Evolutionary conservation across 495 filamentous ascomycete genomes (phyloP), one percentile per base, ranked within the genome.

Genomic region (Articulospora tetracladia): DNA sequence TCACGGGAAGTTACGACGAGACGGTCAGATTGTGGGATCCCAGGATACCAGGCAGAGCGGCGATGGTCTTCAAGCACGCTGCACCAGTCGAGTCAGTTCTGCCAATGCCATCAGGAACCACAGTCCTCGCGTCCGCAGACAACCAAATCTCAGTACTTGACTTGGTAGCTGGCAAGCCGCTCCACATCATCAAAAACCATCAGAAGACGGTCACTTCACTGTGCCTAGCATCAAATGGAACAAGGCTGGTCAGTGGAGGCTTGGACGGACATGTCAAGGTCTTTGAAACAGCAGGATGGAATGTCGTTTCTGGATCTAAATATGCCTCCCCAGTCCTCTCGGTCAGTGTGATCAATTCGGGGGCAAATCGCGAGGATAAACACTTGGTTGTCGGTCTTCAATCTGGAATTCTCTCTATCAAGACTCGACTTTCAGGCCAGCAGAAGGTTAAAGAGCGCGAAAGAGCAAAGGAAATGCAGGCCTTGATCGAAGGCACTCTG

Each of bases 251-350:
- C 59, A 90, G 83, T 69, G 95, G 91, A 70, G 88, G 85, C 17
- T 77, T 99, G 30, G 94, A 99, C 72, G 95, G 95, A 15, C 94
- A 97, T 69, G 82, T 99, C 73, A 99, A 99, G 76, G 82, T 98
- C 36, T 97, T 93, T 63, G 93, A 98, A 73, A 94, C 92, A 1
- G 83, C 84, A 0, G 83, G 79, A 26, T 99, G 95, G 95, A 93
- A 96, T 68, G 86, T 98, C 4, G 92, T 97, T 3, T 85, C 89
- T 26, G 93, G 91, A 34, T 86, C 88, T 53, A 98, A 97, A 72
- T 99, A 97, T 74, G 86, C 90, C 0, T 85, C 88, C 0, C 94
- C 95, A 0, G 87, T 99, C 60, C 83, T 98, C 1, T 89, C 93
- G 1, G 78, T 98, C 54, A 79, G 77, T 58, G 86, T 93, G 55